A percentile compares a stretch with the other conserved stretches of the same genome.
Conservation (phyloP, 1,284 basidiomycete genomes). For the Ustilago loliicola region DNA sequence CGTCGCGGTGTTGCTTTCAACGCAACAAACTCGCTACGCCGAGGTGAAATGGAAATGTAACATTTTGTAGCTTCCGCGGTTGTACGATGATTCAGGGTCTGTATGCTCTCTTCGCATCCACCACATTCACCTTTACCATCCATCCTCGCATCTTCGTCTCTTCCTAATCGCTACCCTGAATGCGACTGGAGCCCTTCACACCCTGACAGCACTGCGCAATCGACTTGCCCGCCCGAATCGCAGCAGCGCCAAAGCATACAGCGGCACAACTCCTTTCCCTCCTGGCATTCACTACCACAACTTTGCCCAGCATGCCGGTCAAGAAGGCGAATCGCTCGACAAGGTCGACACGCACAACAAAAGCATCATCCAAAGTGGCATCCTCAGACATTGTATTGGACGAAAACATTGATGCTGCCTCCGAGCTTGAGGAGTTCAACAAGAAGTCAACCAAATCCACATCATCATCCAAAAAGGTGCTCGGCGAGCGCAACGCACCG, state of each 20-base stretch:
- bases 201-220: not conserved
- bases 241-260: not conserved
- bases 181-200: not conserved
- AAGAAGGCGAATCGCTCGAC: conserved; percentile 42
- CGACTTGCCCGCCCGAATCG: not conserved
- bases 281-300: not conserved
- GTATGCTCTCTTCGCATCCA: conserved; percentile 4
- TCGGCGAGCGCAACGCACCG: conserved; percentile 38
- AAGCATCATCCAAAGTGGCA: conserved; percentile 31
- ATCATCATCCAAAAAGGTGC: conserved; percentile 26
- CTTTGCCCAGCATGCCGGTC: conserved; percentile 28
- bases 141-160: not conserved
- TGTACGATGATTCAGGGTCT: not conserved
- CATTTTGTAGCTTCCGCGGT: conserved; percentile 2
- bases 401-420: conserved; percentile 19
- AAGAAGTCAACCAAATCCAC: conserved; percentile 18
- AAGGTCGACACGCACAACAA: conserved; percentile 36
- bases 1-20: conserved; percentile 48
- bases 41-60: conserved; percentile 17
- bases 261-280: not conserved
- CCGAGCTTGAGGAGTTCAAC: conserved; percentile 2
- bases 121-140: not conserved
- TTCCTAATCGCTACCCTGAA: not conserved
- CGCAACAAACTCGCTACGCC: not conserved
- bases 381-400: conserved; percentile 34